These are phyloP conservation scores for Nannochloropsis gaditana DNA, from an alignment of 108 stramenopile genomes.

Conservation along the genomic window DNA sequence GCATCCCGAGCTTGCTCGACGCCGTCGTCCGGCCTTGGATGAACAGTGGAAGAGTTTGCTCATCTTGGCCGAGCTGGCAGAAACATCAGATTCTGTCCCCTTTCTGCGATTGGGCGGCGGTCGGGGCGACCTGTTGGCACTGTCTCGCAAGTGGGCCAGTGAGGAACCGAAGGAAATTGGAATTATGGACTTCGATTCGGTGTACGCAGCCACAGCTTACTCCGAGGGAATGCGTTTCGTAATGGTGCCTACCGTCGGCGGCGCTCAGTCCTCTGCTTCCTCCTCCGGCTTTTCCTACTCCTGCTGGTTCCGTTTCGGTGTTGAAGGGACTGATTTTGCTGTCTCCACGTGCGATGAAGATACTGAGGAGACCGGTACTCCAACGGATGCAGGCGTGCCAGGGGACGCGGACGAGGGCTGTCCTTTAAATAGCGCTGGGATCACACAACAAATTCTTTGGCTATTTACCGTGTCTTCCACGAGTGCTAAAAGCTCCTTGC, in stretches of 20 bases:
- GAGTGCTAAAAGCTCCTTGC: slow-evolving; percentile 10
- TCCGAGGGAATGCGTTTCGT: slow-evolving; percentile 5
- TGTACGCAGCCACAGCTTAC: background rate
- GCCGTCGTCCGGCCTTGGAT: background rate
- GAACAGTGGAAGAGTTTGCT: background rate
- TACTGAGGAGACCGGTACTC: background rate
- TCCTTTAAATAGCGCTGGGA: background rate
- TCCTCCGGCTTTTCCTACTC: background rate
- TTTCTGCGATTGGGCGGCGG: slow-evolving; percentile 10
- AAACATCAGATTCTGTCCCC: background rate
- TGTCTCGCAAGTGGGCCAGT: slow-evolving; percentile 4
- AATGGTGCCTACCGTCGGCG: background rate
- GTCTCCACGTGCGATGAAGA: background rate
- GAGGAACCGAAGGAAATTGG: slow-evolving; percentile 18
- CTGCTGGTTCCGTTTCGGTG: background rate
- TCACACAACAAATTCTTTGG: slow-evolving; percentile 29
- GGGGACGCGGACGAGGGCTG: background rate
- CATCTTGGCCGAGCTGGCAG: slow-evolving; percentile 1
- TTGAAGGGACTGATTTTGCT: background rate
- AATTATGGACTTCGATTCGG: slow-evolving; percentile 17
- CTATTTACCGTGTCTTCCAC: slow-evolving; percentile 34
- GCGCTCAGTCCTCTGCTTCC: background rate
- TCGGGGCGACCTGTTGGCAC: background rate
- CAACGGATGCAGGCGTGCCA: background rate
- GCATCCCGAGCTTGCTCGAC: background rate